Base-by-base conservation (phyloP, 73 alveolate species). In the Paraurostyla sp. region DNA sequence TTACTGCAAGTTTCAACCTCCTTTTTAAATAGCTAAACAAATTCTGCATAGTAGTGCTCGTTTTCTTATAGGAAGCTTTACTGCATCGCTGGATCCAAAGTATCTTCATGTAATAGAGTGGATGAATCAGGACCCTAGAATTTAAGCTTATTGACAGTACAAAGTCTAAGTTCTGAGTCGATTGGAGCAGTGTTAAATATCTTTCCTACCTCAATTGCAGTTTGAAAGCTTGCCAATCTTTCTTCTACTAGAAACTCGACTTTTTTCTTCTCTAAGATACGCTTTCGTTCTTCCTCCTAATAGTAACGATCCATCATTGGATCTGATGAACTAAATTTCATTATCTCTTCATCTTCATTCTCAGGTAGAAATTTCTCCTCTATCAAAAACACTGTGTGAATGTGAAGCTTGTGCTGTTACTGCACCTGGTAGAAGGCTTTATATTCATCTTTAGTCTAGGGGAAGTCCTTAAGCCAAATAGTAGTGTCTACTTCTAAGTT, bases 111-210 rank as follows among this genome's bases (percentile, higher is more conserved):
- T 9, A 60, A 11, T 69, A 43, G 23, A 15, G 84, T 41, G 3
- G 84, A 43, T 38, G 84, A 43, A 46, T 69, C 84, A 9, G 84
- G 84, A 2, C 84, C 84, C 36, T 69, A 69, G 40, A 69, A 69
- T 69, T 32, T 38, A n/a, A 69, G 20, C 35, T 42, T 69, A 41
- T 69, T 69, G 11, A 69, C 62, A 43, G 62, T 69, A 18, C 65
- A 41, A 16, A 69, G 41, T 42, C 36, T 69, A 41, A 69, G 40
- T 33, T 69, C 84, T 16, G 63, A 35, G 3, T 60, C 78, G 13
- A 29, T 20, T 29, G 78, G 49, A 13, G 51, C 50, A 13, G 22
- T 11, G 32, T 45, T 50, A 27, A 60, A 60, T 9, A 30, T 30
- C 25, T 33, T 60, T 29, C 78, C 78, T 29, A 60, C 78, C 23